These are phyloP conservation scores for Carpinus fangiana DNA, from an alignment of 306 rosid genomes.

Conservation along the genomic window DNA sequence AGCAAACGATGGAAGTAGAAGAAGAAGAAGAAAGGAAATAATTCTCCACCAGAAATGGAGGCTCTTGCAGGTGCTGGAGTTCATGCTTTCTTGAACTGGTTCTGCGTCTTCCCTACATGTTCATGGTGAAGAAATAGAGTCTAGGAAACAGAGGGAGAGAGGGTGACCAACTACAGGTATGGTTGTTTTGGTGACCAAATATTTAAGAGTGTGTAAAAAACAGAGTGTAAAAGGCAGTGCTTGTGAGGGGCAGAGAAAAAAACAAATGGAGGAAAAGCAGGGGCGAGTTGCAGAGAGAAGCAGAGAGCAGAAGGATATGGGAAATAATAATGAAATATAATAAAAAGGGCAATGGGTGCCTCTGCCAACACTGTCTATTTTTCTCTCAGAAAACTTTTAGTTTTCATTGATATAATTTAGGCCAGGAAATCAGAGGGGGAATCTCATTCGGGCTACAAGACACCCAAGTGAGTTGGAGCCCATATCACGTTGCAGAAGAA, in stretches of 20 bases:
- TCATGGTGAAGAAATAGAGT: constrained; percentile 51
- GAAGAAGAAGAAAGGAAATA: constrained; percentile 26
- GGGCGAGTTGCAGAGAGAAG: constrained; percentile 25
- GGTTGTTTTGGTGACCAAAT: constrained; percentile 70
- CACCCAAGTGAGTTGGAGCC: constrained; percentile 51
- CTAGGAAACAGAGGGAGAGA: constrained; percentile 39
- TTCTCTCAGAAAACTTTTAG: constrained; percentile 12
- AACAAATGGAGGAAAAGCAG: constrained; percentile 18
- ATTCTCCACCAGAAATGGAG: constrained; percentile 45
- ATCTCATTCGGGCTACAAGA: constrained; percentile 45
- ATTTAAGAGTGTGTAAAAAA: background rate
- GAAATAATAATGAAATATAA: too few relatives aligned
- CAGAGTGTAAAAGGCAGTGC: background rate
- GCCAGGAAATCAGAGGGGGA: constrained; percentile 28
- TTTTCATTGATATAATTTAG: constrained; percentile 8
- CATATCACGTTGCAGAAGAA: constrained; percentile 30
- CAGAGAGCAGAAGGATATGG: constrained; percentile 23
- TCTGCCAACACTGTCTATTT: constrained; percentile 31
- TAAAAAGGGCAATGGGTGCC: constrained; percentile 11
- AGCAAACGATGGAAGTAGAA: constrained; percentile 39
- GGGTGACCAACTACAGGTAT: constrained; percentile 51
- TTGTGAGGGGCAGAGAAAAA: constrained; percentile 12
- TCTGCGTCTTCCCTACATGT: constrained; percentile 39
- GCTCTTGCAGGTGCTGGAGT: constrained; percentile 18
- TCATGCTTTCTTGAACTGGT: constrained; percentile 44